A percentile compares a stretch with the other conserved stretches of the same genome.
These are phyloP conservation scores for Backusella mclennaniae DNA, from an alignment of 192 early-diverging fungal genomes.

Conservation along the genomic window DNA sequence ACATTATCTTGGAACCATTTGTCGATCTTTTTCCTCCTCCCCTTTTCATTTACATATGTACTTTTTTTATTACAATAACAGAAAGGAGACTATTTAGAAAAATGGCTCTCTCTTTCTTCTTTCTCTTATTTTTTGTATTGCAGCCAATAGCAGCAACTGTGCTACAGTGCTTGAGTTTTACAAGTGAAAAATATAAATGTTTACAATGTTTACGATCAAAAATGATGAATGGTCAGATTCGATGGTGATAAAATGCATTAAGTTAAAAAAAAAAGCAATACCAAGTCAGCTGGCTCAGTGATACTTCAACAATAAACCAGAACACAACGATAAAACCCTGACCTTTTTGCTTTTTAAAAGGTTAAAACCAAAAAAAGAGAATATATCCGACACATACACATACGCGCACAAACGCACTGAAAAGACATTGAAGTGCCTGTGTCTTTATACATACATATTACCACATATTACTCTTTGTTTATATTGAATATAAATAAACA, in stretches of 20 bases:
- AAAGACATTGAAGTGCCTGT: neutral
- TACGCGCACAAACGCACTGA: neutral
- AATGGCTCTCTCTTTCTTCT: neutral
- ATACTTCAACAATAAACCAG: neutral
- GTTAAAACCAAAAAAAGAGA: neutral
- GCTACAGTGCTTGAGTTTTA: neutral
- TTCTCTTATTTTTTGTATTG: neutral
- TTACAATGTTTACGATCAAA: neutral
- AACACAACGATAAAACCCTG: conserved; percentile 4
- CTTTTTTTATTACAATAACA: neutral
- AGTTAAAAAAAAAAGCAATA: neutral
- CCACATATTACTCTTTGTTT: neutral
- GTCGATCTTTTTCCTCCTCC: neutral
- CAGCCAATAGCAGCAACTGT: neutral
- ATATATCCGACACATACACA: neutral
- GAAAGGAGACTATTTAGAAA: neutral
- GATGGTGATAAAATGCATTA: neutral
- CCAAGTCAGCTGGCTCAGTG: neutral
- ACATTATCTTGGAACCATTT: neutral
- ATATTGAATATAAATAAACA: neutral
- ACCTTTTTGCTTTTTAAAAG: neutral
- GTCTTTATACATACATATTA: neutral
- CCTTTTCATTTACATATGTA: neutral
- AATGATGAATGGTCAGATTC: neutral
- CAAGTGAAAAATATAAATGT: neutral